These are phyloP conservation scores for Erodium texanum DNA, from an alignment of 441 rosid species.

Conservation along the genomic window DNA sequence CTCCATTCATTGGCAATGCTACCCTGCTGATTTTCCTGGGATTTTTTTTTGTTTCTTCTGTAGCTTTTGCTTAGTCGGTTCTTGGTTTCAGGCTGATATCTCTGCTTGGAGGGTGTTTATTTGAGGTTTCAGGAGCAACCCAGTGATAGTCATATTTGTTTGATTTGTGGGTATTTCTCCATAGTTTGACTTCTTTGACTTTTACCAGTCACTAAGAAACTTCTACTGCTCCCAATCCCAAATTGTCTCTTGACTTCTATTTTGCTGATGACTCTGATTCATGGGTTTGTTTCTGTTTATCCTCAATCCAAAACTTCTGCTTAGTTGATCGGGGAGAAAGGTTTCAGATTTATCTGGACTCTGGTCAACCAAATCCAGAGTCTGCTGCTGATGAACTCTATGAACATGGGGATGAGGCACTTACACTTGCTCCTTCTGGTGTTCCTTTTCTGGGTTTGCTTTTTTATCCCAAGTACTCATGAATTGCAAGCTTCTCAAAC, in stretches of 20 bases:
- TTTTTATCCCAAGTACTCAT: conserved; percentile 33
- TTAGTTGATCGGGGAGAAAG: not conserved
- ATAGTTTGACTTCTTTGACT: not conserved
- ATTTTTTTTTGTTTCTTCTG: not conserved
- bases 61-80: not conserved
- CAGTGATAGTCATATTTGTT: not conserved
- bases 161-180: not conserved
- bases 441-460: conserved; percentile 38
- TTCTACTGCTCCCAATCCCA: not conserved
- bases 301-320: conserved; percentile 8
- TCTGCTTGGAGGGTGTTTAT: not conserved
- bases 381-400: not conserved
- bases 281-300: conserved; percentile 24
- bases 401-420: conserved; percentile 30
- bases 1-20: not conserved
- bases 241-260: conserved; percentile 1
- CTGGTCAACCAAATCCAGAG: not conserved
- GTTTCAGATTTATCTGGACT: not conserved
- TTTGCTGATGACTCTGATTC: conserved; percentile 5
- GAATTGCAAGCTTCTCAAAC: conserved; percentile 54
- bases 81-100: not conserved
- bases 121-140: not conserved
- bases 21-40: not conserved
- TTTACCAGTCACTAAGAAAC: too few relatives aligned
- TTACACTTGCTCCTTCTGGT: conserved; percentile 26